Conservation (phyloP, 176 grass and related monocot species). For the Carex scoparia region DNA sequence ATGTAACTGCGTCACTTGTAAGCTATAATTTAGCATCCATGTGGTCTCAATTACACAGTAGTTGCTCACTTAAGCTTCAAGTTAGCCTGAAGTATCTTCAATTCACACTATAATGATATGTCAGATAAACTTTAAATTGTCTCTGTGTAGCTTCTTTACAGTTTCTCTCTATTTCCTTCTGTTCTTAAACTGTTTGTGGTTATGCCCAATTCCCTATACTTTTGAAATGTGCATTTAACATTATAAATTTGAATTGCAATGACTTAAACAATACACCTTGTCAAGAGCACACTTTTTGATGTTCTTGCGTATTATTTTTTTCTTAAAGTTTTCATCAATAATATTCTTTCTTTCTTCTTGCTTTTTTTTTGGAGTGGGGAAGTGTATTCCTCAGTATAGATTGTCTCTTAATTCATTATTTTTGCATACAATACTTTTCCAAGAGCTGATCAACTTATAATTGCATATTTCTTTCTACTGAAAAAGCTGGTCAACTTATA, state of each 20-base stretch:
- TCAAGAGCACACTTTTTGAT: neutral
- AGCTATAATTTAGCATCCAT: neutral
- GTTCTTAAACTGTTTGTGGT: neutral
- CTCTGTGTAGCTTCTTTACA: neutral
- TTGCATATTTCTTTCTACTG: neutral
- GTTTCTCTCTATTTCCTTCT: neutral
- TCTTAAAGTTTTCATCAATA: neutral
- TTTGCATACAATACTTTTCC: neutral
- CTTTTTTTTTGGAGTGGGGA: neutral
- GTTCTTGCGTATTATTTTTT: neutral
- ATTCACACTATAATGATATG: neutral
- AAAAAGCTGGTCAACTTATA: conserved; percentile 11
- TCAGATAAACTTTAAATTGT: neutral
- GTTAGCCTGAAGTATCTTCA: neutral
- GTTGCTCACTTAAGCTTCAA: neutral
- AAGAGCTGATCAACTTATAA: too few species aligned
- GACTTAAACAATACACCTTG: neutral
- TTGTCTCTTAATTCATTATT: neutral
- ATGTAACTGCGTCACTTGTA: neutral
- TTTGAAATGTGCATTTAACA: neutral
- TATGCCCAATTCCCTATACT: neutral
- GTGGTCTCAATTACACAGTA: neutral
- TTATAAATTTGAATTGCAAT: neutral
- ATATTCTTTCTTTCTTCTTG: neutral
- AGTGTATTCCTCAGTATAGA: neutral